Conservation (phyloP, 1,284 basidiomycete species). For the Boletus semigastroideus region DNA sequence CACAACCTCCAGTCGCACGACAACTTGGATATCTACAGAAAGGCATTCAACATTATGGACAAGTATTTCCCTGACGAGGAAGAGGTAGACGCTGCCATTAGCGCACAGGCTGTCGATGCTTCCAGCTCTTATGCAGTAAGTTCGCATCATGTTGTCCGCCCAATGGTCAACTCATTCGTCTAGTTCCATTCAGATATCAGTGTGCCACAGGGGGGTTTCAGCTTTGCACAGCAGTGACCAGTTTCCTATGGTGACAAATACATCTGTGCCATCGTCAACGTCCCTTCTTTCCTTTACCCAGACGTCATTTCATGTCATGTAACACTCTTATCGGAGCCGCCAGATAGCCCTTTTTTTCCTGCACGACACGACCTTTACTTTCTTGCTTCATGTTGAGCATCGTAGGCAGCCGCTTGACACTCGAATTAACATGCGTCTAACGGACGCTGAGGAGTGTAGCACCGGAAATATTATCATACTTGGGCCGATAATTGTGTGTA, state of each 20-base stretch:
- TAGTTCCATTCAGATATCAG: conserved; percentile 81
- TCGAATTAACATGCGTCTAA: conserved; percentile 32
- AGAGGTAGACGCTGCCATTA: conserved; percentile 78
- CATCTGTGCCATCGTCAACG: background rate
- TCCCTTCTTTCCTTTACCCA: conserved; percentile 9
- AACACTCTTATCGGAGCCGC: conserved; percentile 8
- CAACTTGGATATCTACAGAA: conserved; percentile 99
- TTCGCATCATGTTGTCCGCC: conserved; percentile 18
- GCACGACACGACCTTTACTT: conserved; percentile 12
- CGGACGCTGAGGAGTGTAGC: conserved; percentile 30
- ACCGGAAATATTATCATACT: conserved; percentile 17
- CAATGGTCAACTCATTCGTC: conserved; percentile 9
- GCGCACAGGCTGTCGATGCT: conserved; percentile 81
- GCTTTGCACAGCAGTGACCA: conserved; percentile 63
- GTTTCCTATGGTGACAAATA: conserved; percentile 10
- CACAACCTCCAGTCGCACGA: conserved; percentile 99
- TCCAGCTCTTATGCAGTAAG: conserved; percentile 85
- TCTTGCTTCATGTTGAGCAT: conserved; percentile 24
- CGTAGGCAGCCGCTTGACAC: conserved; percentile 18
- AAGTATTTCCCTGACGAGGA: conserved; percentile 91
- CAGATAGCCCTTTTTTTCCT: conserved; percentile 14
- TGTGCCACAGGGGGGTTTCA: conserved; percentile 94
- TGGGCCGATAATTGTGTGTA: conserved; percentile 17
- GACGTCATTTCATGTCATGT: conserved; percentile 24
- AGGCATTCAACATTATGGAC: conserved; percentile 99